Base-by-base conservation (phyloP, 306 rosid species). In the Castanea sativa region DNA sequence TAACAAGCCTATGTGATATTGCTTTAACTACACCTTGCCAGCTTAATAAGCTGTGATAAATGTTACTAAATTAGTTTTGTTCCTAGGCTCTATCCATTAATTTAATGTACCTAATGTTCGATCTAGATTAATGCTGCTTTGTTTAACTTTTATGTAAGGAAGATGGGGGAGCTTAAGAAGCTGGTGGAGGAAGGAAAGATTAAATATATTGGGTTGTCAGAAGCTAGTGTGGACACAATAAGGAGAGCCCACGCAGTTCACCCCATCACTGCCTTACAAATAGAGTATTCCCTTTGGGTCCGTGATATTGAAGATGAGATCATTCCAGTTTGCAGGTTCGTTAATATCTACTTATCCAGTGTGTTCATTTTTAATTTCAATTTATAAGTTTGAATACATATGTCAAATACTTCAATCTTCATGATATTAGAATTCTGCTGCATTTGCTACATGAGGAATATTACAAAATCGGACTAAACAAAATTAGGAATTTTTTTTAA, bases 201-300 rank as follows among this genome's bases (percentile, higher is more conserved):
- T 67, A 89, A 75, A 70, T 87, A 86, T 76, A 82, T 92, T 78
- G 93, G 91, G 33, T 63, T 92, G 21, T 90, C 92, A 0, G 94
- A 88, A 77, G 88, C 93, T 70, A 89, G 78, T 63, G 73, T 81
- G 5, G 90, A 90, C 85, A 90, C 93, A 56, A 86, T 92, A 67
- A 87, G 68, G 73, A 90, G 94, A 81, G 92, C 93, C 15, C 87
- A 92, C 23, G 82, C 89, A 5, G 91, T 92, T 76, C 92, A 92
- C 84, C 97, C 93, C 75, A 87, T 92, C 76, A 90, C 94, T 61
- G 94, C 97, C 63, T 78, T 90, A 74, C 83, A 92, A 82, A 92
- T 88, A 93, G 97, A 92, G 79, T 90, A 87, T 80, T 92, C 97
- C 51, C 45, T 90, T 15, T 92, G 93, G 90, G 51, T 72, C 38